Conservation (phyloP, 1,284 basidiomycete genomes). For the Neotropicomus parvogracilis region DNA sequence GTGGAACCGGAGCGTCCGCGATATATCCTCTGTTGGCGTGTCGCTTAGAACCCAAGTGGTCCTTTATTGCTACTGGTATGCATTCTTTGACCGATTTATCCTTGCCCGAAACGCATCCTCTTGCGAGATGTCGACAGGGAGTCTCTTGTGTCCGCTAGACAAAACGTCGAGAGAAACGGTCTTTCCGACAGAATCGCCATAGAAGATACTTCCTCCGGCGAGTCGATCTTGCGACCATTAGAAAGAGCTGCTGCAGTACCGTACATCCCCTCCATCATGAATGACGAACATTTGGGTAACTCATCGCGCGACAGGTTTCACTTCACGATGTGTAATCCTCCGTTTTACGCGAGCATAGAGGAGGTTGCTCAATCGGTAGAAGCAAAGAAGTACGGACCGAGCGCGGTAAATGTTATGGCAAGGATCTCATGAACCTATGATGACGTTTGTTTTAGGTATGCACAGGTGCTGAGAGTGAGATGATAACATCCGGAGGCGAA, state of each 20-base stretch:
- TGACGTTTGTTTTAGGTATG: slow-evolving; percentile 48
- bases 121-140: slow-evolving; percentile 61
- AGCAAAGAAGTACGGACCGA: slow-evolving; percentile 60
- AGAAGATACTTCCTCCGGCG: slow-evolving; percentile 36
- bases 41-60: slow-evolving; percentile 50
- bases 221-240: slow-evolving; percentile 51
- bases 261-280: slow-evolving; percentile 13
- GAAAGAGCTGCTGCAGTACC: slow-evolving; percentile 22
- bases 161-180: slow-evolving; percentile 55
- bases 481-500: slow-evolving; percentile 88
- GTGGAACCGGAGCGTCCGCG: slow-evolving; percentile 87
- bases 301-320: slow-evolving; percentile 40
- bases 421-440: slow-evolving; percentile 4
- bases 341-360: slow-evolving; percentile 75
- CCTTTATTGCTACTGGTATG: slow-evolving; percentile 70
- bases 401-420: slow-evolving; percentile 46
- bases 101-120: not conserved
- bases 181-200: slow-evolving; percentile 52
- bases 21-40: slow-evolving; percentile 86
- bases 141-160: slow-evolving; percentile 52
- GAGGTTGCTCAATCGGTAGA: slow-evolving; percentile 64
- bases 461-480: slow-evolving; percentile 80
- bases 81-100: not conserved
- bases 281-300: not conserved
- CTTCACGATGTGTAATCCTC: slow-evolving; percentile 94